Evolutionary conservation across 2,329 filamentous ascomycete genomes (phyloP), one percentile per base, ranked within the genome.

Genomic region (Phaeosphaeriaceae sp.): DNA sequence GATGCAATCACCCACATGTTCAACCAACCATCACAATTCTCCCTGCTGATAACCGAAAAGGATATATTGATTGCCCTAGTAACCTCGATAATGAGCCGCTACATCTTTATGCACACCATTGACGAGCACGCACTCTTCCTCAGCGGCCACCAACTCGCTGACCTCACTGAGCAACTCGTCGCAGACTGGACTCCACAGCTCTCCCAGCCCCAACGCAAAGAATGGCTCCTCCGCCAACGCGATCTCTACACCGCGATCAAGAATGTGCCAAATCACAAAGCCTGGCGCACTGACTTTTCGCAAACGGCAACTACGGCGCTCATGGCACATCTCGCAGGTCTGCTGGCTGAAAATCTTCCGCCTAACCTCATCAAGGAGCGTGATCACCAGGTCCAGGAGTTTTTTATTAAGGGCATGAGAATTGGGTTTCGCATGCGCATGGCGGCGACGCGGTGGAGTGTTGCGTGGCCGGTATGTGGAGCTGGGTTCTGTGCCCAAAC

Each of bases 381-480:
- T 9, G 42, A 53, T 8, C 49, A 54, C 26, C 21, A 18, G 11
- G 50, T 63, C 11, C 44, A 52, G 9, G 60, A 63, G 37, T 55
- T 62, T 3, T 62, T 49, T 39, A 40, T 62, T 37, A 58, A 60
- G 39, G 62, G 56, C 3, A 63, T 58, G 29, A 50, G 62, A 11
- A 63, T 62, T 33, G 58, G 56, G 4, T 62, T 65, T 40, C 51
- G 60, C 8, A 37, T 65, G 37, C 60, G 56, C 20, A 61, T 58
- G 52, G 50, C 50, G 4, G 40, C 58, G 1, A 35, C 39, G 12
- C 54, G 59, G 36, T 61, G 60, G 61, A 21, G 46, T 12, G 52
- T 60, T 29, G 20, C 34, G n/a, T 63, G 53, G 50, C 58, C 60
- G 0, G 21, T 30, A 15, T 28, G 37, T 3, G 58, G 58, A 7